These are phyloP conservation scores for Eremothecium cymbalariae DNA, from an alignment of 1,139 yeast species.

Conservation along the genomic window DNA sequence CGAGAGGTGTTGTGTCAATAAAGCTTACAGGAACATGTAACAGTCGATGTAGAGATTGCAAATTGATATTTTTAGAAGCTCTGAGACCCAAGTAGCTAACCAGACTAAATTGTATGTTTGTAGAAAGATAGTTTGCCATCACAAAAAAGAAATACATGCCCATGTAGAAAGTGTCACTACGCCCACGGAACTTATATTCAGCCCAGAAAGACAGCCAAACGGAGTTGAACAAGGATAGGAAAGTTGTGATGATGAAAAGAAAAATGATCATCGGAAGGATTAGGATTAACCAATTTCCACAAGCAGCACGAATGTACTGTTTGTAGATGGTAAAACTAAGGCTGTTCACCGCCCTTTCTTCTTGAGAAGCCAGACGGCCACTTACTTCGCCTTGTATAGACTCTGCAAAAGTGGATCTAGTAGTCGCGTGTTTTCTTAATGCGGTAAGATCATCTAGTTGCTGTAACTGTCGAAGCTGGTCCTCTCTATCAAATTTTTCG, in stretches of 20 bases:
- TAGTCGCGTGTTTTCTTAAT: too few species aligned
- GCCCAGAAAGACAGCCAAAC: constrained; percentile 89
- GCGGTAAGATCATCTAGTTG: too few species aligned
- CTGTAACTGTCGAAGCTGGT: constrained; percentile 1
- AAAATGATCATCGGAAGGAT: constrained; percentile 39
- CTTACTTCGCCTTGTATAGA: constrained; percentile 8
- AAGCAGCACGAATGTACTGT: constrained; percentile 42
- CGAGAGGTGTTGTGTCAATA: constrained; percentile 62
- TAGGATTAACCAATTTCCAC: constrained; percentile 38
- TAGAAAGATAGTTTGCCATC: constrained; percentile 39
- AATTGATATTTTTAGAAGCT: constrained; percentile 37
- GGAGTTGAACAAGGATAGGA: constrained; percentile 56
- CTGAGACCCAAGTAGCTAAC: constrained; percentile 47
- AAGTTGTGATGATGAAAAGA: constrained; percentile 40
- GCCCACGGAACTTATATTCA: constrained; percentile 42
- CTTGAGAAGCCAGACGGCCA: constrained; percentile 40
- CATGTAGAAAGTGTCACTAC: constrained; percentile 53
- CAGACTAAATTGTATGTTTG: constrained; percentile 45
- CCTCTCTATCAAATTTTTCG: background rate
- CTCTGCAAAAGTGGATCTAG: too few species aligned
- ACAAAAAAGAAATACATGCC: constrained; percentile 59
- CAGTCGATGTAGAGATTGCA: constrained; percentile 52
- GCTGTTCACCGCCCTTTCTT: constrained; percentile 43
- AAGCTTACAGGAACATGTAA: constrained; percentile 68
- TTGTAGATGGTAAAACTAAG: constrained; percentile 41